Conservation (phyloP, 2,329 filamentous ascomycete species). For the Curvularia sp. region DNA sequence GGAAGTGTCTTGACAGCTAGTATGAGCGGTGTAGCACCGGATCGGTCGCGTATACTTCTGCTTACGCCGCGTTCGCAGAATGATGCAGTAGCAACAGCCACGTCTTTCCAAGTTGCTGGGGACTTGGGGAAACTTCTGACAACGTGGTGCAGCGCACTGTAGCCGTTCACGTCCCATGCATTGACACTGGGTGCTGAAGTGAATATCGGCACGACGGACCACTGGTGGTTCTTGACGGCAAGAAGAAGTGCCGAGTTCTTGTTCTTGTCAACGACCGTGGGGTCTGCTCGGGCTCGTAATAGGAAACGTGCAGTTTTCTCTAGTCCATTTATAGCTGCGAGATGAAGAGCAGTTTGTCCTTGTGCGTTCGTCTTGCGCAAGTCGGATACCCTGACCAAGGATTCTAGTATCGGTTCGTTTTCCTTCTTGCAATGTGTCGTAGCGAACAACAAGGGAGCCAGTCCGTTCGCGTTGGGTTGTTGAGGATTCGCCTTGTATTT, state of each 20-base stretch:
- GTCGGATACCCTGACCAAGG: conserved; percentile 34
- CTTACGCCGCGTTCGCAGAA: conserved; percentile 44
- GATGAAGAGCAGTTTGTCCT: conserved; percentile 35
- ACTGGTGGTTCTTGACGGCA: conserved; percentile 38
- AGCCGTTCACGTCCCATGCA: conserved; percentile 40
- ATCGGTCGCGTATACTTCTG: conserved; percentile 43
- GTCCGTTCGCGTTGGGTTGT: conserved; percentile 25
- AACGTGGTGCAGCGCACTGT: conserved; percentile 44
- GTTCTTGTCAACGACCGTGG: conserved; percentile 29
- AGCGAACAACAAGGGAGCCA: conserved; percentile 35
- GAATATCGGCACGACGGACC: conserved; percentile 37
- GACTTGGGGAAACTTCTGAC: conserved; percentile 32
- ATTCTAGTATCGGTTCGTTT: conserved; percentile 34
- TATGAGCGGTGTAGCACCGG: conserved; percentile 46
- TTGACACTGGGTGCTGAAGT: conserved; percentile 41
- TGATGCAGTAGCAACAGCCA: conserved; percentile 29
- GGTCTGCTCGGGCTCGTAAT: conserved; percentile 35
- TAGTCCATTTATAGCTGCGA: conserved; percentile 40
- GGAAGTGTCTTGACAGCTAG: conserved; percentile 39
- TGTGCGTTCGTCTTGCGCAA: conserved; percentile 24
- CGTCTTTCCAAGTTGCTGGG: conserved; percentile 36
- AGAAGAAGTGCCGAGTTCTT: conserved; percentile 42
- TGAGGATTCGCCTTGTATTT: conserved; percentile 31
- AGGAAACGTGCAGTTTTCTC: conserved; percentile 28
- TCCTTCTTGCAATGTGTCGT: conserved; percentile 20